Conservation (phyloP, 495 filamentous ascomycete genomes). For the Penicillium argentinense region DNA sequence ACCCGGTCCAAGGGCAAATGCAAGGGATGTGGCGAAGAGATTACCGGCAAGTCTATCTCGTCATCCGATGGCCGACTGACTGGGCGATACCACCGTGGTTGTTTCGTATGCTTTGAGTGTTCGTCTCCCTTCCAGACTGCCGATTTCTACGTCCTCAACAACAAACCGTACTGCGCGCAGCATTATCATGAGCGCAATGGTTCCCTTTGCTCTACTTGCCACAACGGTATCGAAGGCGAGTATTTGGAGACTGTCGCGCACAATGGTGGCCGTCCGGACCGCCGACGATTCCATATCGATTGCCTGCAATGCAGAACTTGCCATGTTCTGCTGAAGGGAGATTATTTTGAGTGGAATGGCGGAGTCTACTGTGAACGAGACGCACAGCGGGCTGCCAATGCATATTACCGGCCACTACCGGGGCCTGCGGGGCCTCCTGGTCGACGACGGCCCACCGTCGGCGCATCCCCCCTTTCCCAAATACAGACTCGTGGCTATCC, state of each 20-base stretch:
- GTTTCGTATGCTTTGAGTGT: constrained; percentile 91
- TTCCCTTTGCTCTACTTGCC: constrained; percentile 77
- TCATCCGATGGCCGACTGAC: constrained; percentile 92
- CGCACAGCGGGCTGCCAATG: constrained; percentile 61
- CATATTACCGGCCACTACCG: constrained; percentile 31
- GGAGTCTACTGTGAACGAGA: constrained; percentile 82
- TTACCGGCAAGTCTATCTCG: constrained; percentile 89
- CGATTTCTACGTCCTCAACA: constrained; percentile 88
- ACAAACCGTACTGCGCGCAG: constrained; percentile 84
- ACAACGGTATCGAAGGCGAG: constrained; percentile 86
- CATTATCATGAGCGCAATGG: constrained; percentile 93
- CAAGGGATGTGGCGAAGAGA: constrained; percentile 74
- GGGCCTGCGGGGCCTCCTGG: constrained; percentile 27
- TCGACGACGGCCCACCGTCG: constrained; percentile 22
- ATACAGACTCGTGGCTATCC: constrained; percentile 21
- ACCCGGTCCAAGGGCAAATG: constrained; percentile 67
- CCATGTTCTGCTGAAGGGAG: constrained; percentile 55
- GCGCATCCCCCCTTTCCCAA: constrained; percentile 19
- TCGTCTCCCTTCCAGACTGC: constrained; percentile 76
- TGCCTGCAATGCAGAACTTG: constrained; percentile 78
- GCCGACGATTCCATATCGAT: constrained; percentile 78
- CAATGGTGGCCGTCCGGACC: constrained; percentile 45
- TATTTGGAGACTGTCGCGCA: constrained; percentile 76
- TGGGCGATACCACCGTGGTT: constrained; percentile 89
- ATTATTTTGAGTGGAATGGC: constrained; percentile 70